Percentiles rank a stretch among this genome's conserved stretches.
phyloP scores from a whole-genome alignment of 257 asterid genomes.

The Plectranthus barbatus region DNA sequence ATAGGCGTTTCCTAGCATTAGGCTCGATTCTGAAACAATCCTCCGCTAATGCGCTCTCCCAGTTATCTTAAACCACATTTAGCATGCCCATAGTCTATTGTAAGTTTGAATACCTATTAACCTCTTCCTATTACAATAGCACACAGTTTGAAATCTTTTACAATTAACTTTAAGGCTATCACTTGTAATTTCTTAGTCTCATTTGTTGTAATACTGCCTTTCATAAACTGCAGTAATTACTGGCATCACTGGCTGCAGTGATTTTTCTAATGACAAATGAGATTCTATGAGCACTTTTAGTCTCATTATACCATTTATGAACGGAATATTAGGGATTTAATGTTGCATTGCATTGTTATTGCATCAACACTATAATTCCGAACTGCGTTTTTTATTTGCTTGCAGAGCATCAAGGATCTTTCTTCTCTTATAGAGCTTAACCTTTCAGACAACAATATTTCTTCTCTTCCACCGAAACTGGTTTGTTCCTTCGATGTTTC shows the following conservation, averaged over 20 bases:
- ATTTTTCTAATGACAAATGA: conserved; percentile 1
- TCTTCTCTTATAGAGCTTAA: conserved; percentile 68
- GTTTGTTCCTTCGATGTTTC: conserved; percentile 30
- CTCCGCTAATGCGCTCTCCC: too few species aligned
- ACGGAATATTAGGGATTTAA: not conserved
- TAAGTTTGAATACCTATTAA: not conserved
- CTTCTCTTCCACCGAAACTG: conserved; percentile 79
- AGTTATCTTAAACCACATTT: too few species aligned
- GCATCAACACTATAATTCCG: conserved; percentile 9
- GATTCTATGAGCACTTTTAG: not conserved
- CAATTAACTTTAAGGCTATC: not conserved
- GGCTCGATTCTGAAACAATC: too few species aligned
- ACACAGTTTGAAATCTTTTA: not conserved
- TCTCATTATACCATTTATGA: not conserved
- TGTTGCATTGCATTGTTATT: not conserved
- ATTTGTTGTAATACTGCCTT: not conserved
- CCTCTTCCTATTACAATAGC: not conserved
- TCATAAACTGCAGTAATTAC: not conserved
- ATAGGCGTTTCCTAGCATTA: too few species aligned
- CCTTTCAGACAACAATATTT: conserved; percentile 78
- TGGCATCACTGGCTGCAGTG: not conserved
- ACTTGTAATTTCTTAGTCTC: not conserved
- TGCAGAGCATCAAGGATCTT: conserved; percentile 67
- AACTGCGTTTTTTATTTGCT: conserved; percentile 16
- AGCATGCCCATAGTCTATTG: too few species aligned